Percentiles rank a stretch among this genome's conserved stretches.
Evolutionary conservation across 2,329 filamentous ascomycete genomes (phyloP).

Genomic region (Phaeomoniella chlamydospora): DNA sequence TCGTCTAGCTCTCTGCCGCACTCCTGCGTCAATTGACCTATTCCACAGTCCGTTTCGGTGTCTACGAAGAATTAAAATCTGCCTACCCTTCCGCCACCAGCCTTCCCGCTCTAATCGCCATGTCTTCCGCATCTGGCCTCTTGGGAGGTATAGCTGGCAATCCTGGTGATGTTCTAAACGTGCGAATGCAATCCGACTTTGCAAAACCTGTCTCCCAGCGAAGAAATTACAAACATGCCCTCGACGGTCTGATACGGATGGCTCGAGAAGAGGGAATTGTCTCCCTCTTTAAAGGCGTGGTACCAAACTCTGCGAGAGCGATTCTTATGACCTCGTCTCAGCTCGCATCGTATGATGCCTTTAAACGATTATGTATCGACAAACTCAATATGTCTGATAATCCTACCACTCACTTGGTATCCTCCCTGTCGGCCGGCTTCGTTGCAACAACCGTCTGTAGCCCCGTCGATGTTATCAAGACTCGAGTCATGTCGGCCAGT

Average conservation of each 20-base stretch:
- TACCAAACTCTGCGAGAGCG: constrained; percentile 47
- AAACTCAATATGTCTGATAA: constrained; percentile 38
- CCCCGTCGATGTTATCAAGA: constrained; percentile 54
- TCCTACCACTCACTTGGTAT: constrained; percentile 46
- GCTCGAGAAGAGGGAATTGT: constrained; percentile 64
- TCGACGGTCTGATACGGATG: constrained; percentile 80
- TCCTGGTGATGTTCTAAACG: constrained; percentile 90
- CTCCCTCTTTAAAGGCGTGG: constrained; percentile 65
- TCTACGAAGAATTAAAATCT: constrained; percentile 85
- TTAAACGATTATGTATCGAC: constrained; percentile 43
- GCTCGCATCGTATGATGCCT: constrained; percentile 48
- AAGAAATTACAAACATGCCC: constrained; percentile 76
- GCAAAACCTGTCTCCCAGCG: constrained; percentile 59
- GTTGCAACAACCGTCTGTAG: constrained; percentile 54
- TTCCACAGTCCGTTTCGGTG: constrained; percentile 87
- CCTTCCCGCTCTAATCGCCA: constrained; percentile 62
- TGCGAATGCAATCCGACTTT: constrained; percentile 92
- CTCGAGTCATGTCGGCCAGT: constrained; percentile 46
- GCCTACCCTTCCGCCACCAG: constrained; percentile 34
- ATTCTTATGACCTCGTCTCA: constrained; percentile 54
- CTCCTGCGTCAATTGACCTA: constrained; percentile 91
- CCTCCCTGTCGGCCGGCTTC: constrained; percentile 48
- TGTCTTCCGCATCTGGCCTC: constrained; percentile 74
- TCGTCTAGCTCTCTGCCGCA: constrained; percentile 60
- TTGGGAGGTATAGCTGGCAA: constrained; percentile 83